Evolutionary conservation across 352 stramenopile genomes (phyloP).

Genomic region (Globisporangium cystogenes): DNA sequence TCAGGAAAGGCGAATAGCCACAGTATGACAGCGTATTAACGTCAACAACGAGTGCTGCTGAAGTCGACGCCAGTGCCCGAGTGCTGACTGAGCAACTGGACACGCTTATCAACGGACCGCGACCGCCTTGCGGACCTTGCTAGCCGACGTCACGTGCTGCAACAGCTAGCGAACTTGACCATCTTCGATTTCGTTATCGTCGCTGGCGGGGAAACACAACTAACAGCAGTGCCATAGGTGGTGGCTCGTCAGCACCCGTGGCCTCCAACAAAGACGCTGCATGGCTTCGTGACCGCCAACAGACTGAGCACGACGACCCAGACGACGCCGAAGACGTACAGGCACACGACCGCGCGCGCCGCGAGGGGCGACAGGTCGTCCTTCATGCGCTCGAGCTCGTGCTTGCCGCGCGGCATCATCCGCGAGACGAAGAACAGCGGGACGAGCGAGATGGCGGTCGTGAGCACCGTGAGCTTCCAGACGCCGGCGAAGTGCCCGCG

Average conservation of each 20-base stretch:
- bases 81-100: too few relatives aligned
- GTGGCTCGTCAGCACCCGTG: conserved; percentile 45
- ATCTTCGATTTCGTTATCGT: too few relatives aligned
- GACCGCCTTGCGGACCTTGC: too few relatives aligned
- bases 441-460: conserved; percentile 50
- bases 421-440: conserved; percentile 35
- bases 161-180: too few relatives aligned
- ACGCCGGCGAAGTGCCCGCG: conserved; percentile 50
- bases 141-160: too few relatives aligned
- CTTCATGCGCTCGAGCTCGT: conserved; percentile 45
- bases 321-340: conserved; percentile 56
- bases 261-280: conserved; percentile 58
- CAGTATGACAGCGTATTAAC: too few relatives aligned
- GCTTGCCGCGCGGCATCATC: conserved; percentile 43
- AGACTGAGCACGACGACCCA: conserved; percentile 65
- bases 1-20: too few relatives aligned
- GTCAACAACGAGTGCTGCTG: too few relatives aligned
- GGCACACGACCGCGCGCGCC: conserved; percentile 21
- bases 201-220: too few relatives aligned
- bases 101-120: too few relatives aligned
- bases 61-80: too few relatives aligned
- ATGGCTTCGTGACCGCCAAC: conserved; percentile 57
- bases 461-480: conserved; percentile 77
- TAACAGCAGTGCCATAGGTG: too few relatives aligned
- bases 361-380: conserved; percentile 37